Conservation (phyloP, 2,329 filamentous ascomycete species). For the Aspergillus aculeatinus region DNA sequence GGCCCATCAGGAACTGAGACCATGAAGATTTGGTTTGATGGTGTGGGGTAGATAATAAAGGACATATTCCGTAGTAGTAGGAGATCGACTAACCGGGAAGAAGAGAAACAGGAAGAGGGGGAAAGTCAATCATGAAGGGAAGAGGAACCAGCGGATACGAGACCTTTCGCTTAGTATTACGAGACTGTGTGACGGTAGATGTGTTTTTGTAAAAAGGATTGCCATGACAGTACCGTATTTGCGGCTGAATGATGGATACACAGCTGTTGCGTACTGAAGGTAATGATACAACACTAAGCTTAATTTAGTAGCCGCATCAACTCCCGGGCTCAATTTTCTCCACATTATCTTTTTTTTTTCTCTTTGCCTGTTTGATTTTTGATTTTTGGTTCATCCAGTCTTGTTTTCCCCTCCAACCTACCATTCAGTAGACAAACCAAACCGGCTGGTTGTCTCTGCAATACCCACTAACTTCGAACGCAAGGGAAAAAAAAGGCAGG, state of each 20-base stretch:
- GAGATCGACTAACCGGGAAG: not conserved
- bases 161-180: not conserved
- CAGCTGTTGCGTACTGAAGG: not conserved
- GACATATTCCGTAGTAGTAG: not conserved
- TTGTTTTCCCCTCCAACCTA: not conserved
- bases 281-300: not conserved
- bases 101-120: too few relatives aligned
- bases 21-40: not conserved
- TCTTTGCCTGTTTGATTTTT: not conserved
- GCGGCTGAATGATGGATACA: not conserved
- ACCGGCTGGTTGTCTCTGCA: not conserved
- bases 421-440: not conserved
- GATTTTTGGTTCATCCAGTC: not conserved
- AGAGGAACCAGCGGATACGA: not conserved
- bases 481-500: not conserved
- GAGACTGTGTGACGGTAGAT: not conserved
- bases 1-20: not conserved
- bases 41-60: not conserved
- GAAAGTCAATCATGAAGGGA: too few relatives aligned
- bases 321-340: not conserved
- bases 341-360: not conserved
- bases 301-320: not conserved
- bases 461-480: conserved; percentile 7
- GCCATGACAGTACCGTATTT: not conserved
- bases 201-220: not conserved